These are phyloP conservation scores for Dioscorea alata DNA, from an alignment of 106 monocot genomes.

Conservation along the genomic window DNA sequence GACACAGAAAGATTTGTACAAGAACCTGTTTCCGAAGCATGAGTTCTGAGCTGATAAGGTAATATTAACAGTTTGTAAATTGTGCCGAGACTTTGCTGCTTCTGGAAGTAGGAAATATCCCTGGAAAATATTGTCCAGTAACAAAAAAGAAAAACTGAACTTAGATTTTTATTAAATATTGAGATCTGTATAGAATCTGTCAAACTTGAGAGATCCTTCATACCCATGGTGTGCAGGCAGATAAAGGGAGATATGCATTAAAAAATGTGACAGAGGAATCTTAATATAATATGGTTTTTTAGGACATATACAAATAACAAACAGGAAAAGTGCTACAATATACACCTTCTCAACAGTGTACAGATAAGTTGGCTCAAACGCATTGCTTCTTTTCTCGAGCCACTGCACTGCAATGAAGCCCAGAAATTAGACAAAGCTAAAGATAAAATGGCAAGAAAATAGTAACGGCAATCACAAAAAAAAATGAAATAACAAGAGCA, in stretches of 20 bases:
- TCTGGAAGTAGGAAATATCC: conserved; percentile 97
- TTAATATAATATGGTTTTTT: too few relatives aligned
- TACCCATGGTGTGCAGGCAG: too few relatives aligned
- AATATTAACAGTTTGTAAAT: conserved; percentile 66
- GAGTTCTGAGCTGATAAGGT: conserved; percentile 80
- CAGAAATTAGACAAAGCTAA: neutral
- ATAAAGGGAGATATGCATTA: too few relatives aligned
- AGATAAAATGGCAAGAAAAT: neutral
- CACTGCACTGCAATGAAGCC: conserved; percentile 58
- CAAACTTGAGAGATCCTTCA: too few relatives aligned
- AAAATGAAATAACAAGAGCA: too few relatives aligned
- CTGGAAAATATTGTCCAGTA: conserved; percentile 31
- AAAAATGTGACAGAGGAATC: too few relatives aligned
- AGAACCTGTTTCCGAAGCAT: conserved; percentile 95
- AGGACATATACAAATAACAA: too few relatives aligned
- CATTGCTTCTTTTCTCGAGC: conserved; percentile 84
- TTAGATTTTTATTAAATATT: too few relatives aligned
- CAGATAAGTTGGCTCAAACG: conserved; percentile 90
- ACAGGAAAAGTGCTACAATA: neutral
- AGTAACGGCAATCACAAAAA: too few relatives aligned
- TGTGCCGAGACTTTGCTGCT: conserved; percentile 79
- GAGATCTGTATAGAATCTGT: too few relatives aligned
- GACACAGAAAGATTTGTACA: too few relatives aligned
- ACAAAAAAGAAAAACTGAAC: too few relatives aligned
- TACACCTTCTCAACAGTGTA: conserved; percentile 92